These are phyloP conservation scores for Talaromyces stipitatus DNA, from an alignment of 495 filamentous ascomycete genomes.

Conservation along the genomic window DNA sequence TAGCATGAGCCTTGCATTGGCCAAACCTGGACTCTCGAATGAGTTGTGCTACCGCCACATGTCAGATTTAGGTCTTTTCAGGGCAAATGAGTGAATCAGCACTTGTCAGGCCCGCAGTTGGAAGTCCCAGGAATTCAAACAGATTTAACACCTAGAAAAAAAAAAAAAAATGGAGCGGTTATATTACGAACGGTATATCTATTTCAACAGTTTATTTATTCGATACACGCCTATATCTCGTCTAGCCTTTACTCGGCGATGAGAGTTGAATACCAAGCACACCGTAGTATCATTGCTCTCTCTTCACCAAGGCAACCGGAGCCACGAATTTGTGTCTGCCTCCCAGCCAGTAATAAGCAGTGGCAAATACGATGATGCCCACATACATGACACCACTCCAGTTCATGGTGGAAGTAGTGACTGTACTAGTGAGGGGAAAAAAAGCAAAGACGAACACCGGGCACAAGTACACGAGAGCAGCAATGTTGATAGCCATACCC, in stretches of 20 bases:
- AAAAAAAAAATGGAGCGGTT: not conserved
- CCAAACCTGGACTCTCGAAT: not conserved
- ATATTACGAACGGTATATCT: not conserved
- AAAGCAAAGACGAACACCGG: conserved; percentile 46
- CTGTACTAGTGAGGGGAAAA: conserved; percentile 39
- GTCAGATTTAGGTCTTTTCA: too few species aligned
- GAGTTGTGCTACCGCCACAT: not conserved
- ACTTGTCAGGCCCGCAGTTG: not conserved
- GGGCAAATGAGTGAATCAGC: too few species aligned
- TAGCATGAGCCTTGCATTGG: not conserved
- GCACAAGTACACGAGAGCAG: conserved; percentile 30
- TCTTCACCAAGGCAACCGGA: conserved; percentile 36
- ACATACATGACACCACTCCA: conserved; percentile 42
- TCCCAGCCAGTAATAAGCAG: conserved; percentile 32
- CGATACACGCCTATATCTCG: not conserved
- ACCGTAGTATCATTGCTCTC: conserved; percentile 12
- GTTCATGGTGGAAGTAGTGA: conserved; percentile 37
- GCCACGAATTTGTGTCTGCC: conserved; percentile 37
- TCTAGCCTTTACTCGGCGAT: not conserved
- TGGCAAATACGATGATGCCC: conserved; percentile 36
- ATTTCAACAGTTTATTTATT: not conserved
- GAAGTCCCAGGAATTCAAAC: not conserved
- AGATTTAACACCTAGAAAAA: not conserved
- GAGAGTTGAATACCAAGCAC: not conserved
- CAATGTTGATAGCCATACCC: conserved; percentile 41